Evolutionary conservation across 495 filamentous ascomycete species (phyloP), one percentile per base, ranked within the genome.

Genomic region (Podospora didyma): DNA sequence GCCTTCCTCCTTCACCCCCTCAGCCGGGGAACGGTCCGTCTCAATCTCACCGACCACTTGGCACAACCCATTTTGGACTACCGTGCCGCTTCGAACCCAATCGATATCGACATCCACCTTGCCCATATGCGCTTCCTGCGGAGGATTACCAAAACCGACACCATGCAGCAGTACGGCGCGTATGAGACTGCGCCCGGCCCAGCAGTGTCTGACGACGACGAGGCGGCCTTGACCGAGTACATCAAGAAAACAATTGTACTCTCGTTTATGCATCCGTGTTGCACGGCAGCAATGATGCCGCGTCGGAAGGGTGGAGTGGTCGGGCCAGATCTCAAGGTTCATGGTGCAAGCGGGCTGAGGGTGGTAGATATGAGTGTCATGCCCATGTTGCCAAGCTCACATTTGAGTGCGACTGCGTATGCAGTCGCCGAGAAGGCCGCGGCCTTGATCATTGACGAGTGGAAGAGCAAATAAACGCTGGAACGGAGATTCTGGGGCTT

Each of bases 291-390:
- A 62, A 81, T 80, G 75, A 69, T 70, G 44, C 74, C 74, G 7
- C 56, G 63, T 7, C 66, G 69, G 21, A 35, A 74, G 35, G 69
- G 71, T 12, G 81, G 81, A 46, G 81, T 83, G n/a, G 80, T 82
- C 2, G 79, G 79, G 54, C 61, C 63, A 23, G 62, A 71, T 34
- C 55, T 81, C 56, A 73, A 66, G 28, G 80, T 84, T 12, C 72
- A 84, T 54, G 85, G 83, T 0, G 62, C 84, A 21, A 69, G 79
- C 21, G 69, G 72, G 0, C 64, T 89, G 57, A 75, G 86, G 7
- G 75, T 88, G 7, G 82, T 78, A 3, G 86, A 89, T 71, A 79
- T 82, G 67, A 85, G 82, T 58, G 76, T 85, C 49, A 70, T 86
- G 19, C 85, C 85, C 5, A 58, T 86, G 16, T 51, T 84, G 54